These are phyloP conservation scores for Backusella liffmaniae DNA, from an alignment of 192 early-diverging fungal genomes.

Conservation along the genomic window DNA sequence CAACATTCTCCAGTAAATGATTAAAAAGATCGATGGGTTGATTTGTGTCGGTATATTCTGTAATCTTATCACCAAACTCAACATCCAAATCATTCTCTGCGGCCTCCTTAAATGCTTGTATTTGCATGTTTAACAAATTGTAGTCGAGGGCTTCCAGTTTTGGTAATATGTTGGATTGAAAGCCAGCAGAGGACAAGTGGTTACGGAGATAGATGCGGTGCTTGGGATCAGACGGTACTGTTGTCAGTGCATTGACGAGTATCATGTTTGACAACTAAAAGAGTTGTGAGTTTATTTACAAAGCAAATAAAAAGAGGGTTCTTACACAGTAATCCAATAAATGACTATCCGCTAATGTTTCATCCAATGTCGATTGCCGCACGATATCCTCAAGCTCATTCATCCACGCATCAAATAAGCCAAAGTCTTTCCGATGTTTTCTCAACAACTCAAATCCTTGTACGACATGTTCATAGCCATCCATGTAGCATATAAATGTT, in stretches of 20 bases:
- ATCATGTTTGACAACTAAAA: constrained; percentile 74
- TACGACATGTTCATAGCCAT: constrained; percentile 71
- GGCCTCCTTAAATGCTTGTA: constrained; percentile 20
- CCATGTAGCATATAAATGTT: constrained; percentile 72
- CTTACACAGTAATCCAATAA: constrained; percentile 72
- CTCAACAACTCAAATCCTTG: constrained; percentile 71
- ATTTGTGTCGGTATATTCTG: constrained; percentile 59
- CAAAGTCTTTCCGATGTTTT: constrained; percentile 57
- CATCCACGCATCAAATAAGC: constrained; percentile 77
- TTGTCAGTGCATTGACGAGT: constrained; percentile 69
- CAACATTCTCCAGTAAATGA: constrained; percentile 60
- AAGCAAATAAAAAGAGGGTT: neutral
- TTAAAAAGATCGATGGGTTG: constrained; percentile 69
- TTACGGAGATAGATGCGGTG: constrained; percentile 69
- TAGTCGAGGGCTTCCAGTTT: constrained; percentile 51
- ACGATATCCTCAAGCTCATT: constrained; percentile 64
- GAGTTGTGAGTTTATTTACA: neutral
- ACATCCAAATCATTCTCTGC: constrained; percentile 32
- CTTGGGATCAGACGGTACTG: constrained; percentile 70
- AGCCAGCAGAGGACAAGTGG: constrained; percentile 65
- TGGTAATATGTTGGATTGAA: constrained; percentile 57
- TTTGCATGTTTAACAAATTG: constrained; percentile 34
- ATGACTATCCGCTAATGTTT: constrained; percentile 60
- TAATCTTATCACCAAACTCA: constrained; percentile 47
- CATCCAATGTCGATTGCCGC: constrained; percentile 63